Base-by-base conservation (phyloP, 2,329 filamentous ascomycete species). In the Aspergillus sp. region DNA sequence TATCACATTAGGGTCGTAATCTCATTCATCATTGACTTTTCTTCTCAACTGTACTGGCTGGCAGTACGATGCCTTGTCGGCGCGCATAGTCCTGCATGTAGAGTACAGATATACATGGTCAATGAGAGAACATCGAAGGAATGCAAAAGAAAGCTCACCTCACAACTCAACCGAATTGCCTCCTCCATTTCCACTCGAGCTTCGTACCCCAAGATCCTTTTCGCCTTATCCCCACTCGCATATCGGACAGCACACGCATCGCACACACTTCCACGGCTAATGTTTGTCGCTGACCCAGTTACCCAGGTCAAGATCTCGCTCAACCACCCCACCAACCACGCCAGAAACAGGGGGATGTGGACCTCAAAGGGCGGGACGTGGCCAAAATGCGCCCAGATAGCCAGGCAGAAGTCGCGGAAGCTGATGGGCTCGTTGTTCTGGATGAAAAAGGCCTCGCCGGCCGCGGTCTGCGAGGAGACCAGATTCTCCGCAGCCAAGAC, bases 191-290 rank as follows among this genome's bases (percentile, higher is more conserved):
- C 65, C 7, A 81, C 68, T 43, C 63, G 64, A 39, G 78, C 71
- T 48, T 66, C 58, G 57, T 81, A 81, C 12, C 76, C 76, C 51
- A 82, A 54, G 2, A 81, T 61, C 42, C 57, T 56, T 50, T 61
- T 71, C 36, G 77, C 78, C 55, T 78, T 79, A 8, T 65, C 60
- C 29, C 76, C 74, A 54, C 68, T 74, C 19, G 74, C 73, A 66
- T 80, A 82, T 44, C 76, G 65, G 42, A 71, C 66, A 35, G 73
- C 67, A 48, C 73, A 73, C 33, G 72, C 78, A 64, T 82, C 79
- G 52, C 67, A 69, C 3, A 82, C 73, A 52, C 74, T 73, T 2
- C 78, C 79, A 34, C 74, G 65, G 59, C 73, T 74, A 43, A 82
- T 59, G 9, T 70, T 74, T 4, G 68, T 65, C 29, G 72, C 62